Conservation (phyloP, 768 basidiomycete genomes). For the Suillus americanus region DNA sequence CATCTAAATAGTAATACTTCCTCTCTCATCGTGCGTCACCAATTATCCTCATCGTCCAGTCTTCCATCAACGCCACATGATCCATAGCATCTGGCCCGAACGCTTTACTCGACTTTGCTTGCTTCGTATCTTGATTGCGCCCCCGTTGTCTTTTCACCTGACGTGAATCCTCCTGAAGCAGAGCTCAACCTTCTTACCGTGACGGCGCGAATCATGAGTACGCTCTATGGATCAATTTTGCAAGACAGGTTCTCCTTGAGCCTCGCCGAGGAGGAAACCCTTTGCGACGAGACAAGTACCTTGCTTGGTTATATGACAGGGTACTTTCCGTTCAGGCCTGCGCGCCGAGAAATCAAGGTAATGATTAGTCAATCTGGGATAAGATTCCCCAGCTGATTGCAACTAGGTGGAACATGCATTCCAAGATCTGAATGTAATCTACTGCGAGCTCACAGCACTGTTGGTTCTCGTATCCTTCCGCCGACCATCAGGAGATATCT, state of each 20-base stretch:
- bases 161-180: conserved; percentile 53
- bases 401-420: conserved; percentile 61
- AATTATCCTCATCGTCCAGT: conserved; percentile 17
- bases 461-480: conserved; percentile 42
- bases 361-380: conserved; percentile 3
- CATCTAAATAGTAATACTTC: conserved; percentile 16
- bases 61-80: conserved; percentile 5
- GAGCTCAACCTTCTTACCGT: conserved; percentile 62
- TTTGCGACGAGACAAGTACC: conserved; percentile 49
- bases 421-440: conserved; percentile 72
- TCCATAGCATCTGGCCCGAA: conserved; percentile 62
- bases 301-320: conserved; percentile 74
- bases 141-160: conserved; percentile 76
- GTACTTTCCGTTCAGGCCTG: conserved; percentile 79
- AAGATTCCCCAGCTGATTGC: not conserved
- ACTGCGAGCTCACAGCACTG: conserved; percentile 74
- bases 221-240: conserved; percentile 58
- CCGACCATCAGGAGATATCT: conserved; percentile 10
- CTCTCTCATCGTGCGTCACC: conserved; percentile 26
- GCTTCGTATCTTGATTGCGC: conserved; percentile 88
- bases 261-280: conserved; percentile 18
- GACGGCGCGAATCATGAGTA: conserved; percentile 55
- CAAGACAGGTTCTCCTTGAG: conserved; percentile 41
- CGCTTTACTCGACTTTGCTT: conserved; percentile 76
- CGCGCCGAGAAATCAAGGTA: conserved; percentile 59